These are phyloP conservation scores for Erucastrum elatum DNA, from an alignment of 345 rosid species.

Conservation along the genomic window DNA sequence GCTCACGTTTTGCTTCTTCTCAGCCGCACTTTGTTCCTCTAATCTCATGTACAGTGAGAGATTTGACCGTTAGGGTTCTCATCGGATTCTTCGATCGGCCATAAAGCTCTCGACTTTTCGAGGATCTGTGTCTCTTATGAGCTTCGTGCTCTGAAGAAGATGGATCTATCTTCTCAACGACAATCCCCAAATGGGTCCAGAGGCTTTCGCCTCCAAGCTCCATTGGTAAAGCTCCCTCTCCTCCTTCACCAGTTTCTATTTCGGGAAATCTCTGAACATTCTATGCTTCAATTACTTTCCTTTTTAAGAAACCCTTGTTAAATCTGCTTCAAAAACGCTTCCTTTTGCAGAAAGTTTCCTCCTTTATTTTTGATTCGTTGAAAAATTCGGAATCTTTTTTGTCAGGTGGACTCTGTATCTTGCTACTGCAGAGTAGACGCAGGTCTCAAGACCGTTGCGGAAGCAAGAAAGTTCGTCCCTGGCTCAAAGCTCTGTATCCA, in stretches of 20 bases:
- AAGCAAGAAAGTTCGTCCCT: constrained; percentile 92
- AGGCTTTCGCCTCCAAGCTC: constrained; percentile 75
- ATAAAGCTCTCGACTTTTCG: constrained; percentile 8
- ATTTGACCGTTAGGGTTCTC: constrained; percentile 13
- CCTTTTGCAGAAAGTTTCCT: neutral
- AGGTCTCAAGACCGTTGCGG: constrained; percentile 85
- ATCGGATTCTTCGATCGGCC: constrained; percentile 9
- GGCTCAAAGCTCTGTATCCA: constrained; percentile 93
- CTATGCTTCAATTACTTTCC: neutral
- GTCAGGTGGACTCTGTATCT: constrained; percentile 95
- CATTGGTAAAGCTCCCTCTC: constrained; percentile 51
- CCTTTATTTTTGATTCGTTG: neutral
- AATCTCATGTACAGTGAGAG: neutral
- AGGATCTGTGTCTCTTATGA: constrained; percentile 37
- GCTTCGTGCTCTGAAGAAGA: constrained; percentile 43
- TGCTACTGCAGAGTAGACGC: constrained; percentile 95
- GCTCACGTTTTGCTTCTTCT: constrained; percentile 29
- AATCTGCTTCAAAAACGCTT: neutral
- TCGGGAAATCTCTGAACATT: constrained; percentile 4
- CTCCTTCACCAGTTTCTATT: neutral
- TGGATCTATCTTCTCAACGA: constrained; percentile 58
- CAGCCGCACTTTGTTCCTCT: too few species aligned
- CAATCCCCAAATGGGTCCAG: constrained; percentile 55
- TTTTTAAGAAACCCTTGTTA: neutral
- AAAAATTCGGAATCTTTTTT: constrained; percentile 24